phyloP scores from a whole-genome alignment of 2,329 filamentous ascomycete species.

The Alternaria longipes region DNA sequence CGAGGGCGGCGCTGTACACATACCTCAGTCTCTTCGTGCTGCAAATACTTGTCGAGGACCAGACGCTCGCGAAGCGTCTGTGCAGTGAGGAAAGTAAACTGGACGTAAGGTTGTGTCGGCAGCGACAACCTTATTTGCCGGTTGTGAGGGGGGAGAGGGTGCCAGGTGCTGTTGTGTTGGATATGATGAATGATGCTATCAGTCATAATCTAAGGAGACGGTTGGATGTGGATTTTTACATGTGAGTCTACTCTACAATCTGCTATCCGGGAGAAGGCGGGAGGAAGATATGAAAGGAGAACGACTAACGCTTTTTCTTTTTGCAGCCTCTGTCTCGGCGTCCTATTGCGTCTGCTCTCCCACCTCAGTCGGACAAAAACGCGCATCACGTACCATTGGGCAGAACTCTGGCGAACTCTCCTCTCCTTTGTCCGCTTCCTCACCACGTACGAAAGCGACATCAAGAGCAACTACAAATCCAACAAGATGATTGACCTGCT shows the following conservation, averaged over 20 bases:
- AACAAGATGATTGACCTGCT: slow-evolving; percentile 75
- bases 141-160: slow-evolving; percentile 75
- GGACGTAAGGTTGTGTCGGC: slow-evolving; percentile 83
- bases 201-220: slow-evolving; percentile 91
- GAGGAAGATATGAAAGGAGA: too few relatives aligned
- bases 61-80: slow-evolving; percentile 80
- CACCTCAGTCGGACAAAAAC: slow-evolving; percentile 84
- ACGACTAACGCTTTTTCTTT: slow-evolving; percentile 1
- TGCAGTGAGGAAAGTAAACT: slow-evolving; percentile 81
- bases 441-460: slow-evolving; percentile 82
- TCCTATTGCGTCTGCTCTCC: slow-evolving; percentile 83
- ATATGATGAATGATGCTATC: slow-evolving; percentile 88
- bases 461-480: slow-evolving; percentile 75
- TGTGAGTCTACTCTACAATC: slow-evolving; percentile 49
- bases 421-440: slow-evolving; percentile 90
- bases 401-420: slow-evolving; percentile 89
- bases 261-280: too few relatives aligned
- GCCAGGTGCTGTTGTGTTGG: slow-evolving; percentile 78
- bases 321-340: slow-evolving; percentile 75
- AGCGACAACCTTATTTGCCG: slow-evolving; percentile 86
- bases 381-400: slow-evolving; percentile 89
- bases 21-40: slow-evolving; percentile 86
- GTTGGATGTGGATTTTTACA: slow-evolving; percentile 86
- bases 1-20: slow-evolving; percentile 80
- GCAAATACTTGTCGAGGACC: slow-evolving; percentile 87